These are phyloP conservation scores for Fusarium illudens DNA, from an alignment of 2,329 filamentous ascomycete genomes.

Conservation along the genomic window DNA sequence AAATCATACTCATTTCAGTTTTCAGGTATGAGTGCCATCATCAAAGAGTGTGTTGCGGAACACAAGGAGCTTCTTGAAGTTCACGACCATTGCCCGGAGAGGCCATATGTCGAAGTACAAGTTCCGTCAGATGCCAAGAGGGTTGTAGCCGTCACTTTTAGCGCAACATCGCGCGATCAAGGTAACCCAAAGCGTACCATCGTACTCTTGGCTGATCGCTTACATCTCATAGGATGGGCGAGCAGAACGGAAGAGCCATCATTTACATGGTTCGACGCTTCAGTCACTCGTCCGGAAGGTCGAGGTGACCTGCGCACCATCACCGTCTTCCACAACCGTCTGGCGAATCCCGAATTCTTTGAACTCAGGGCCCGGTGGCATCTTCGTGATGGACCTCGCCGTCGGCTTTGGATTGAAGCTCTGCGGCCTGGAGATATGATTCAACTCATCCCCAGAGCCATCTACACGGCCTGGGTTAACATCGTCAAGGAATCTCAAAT, in stretches of 20 bases:
- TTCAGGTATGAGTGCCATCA: background rate
- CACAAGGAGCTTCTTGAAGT: constrained; percentile 21
- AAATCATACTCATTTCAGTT: too few species aligned
- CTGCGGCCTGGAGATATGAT: constrained; percentile 19
- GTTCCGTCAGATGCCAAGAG: constrained; percentile 20
- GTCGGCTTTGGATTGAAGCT: constrained; percentile 19
- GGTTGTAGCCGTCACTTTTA: constrained; percentile 20
- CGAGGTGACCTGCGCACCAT: constrained; percentile 26
- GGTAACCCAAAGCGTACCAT: background rate
- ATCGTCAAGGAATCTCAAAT: constrained; percentile 21
- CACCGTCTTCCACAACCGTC: constrained; percentile 11
- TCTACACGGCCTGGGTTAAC: constrained; percentile 30
- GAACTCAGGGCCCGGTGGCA: constrained; percentile 5
- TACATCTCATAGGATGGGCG: constrained; percentile 16
- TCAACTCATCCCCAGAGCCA: constrained; percentile 27
- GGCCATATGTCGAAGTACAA: constrained; percentile 22
- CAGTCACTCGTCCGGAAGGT: constrained; percentile 22
- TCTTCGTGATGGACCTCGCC: background rate
- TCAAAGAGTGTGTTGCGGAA: constrained; percentile 7
- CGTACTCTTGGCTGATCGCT: rapidly evolving
- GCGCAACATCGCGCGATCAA: constrained; percentile 20
- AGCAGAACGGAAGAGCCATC: constrained; percentile 15
- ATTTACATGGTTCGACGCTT: constrained; percentile 29
- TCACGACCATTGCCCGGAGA: constrained; percentile 26
- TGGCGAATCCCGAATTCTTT: constrained; percentile 6